phyloP scores from a whole-genome alignment of 1,284 basidiomycete genomes.

The Waitea zeae region DNA sequence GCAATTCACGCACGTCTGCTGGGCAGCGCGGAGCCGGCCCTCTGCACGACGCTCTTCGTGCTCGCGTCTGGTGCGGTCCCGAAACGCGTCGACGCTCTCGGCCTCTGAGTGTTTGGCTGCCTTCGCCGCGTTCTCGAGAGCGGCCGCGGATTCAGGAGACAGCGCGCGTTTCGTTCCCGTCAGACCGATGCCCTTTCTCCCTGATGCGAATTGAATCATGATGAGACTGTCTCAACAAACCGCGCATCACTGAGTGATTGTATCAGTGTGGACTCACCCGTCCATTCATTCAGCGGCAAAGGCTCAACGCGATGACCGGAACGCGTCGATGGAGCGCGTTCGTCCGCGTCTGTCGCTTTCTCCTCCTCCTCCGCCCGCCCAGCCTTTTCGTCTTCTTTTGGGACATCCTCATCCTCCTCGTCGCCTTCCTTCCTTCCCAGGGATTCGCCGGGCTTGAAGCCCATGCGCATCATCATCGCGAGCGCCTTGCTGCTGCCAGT shows the following conservation, averaged over 20 bases:
- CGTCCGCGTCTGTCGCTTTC: slow-evolving; percentile 4
- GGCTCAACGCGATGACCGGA: slow-evolving; percentile 36
- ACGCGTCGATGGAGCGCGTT: slow-evolving; percentile 6
- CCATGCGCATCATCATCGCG: slow-evolving; percentile 82
- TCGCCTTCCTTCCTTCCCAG: slow-evolving; percentile 35
- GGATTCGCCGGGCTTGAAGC: slow-evolving; percentile 65
- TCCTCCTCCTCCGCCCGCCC: neutral
- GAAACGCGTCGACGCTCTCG: slow-evolving; percentile 29
- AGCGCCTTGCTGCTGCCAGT: slow-evolving; percentile 53
- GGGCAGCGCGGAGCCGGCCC: slow-evolving; percentile 43
- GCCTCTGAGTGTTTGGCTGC: slow-evolving; percentile 55
- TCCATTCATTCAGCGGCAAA: slow-evolving; percentile 58
- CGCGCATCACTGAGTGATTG: too few relatives aligned
- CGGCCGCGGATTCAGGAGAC: slow-evolving; percentile 39
- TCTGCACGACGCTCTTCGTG: slow-evolving; percentile 62
- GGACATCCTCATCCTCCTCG: too few relatives aligned
- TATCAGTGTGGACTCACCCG: slow-evolving; percentile 43
- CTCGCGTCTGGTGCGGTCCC: slow-evolving; percentile 47
- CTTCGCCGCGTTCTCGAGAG: slow-evolving; percentile 55
- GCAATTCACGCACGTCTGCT: slow-evolving; percentile 50
- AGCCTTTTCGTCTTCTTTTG: too few relatives aligned
- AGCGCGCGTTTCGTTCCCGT: slow-evolving; percentile 49
- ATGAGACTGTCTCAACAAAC: neutral
- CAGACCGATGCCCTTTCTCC: slow-evolving; percentile 59
- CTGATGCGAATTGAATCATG: slow-evolving; percentile 18